phyloP scores from a whole-genome alignment of 139 green algal species.

The Spirogloea muscicola region DNA sequence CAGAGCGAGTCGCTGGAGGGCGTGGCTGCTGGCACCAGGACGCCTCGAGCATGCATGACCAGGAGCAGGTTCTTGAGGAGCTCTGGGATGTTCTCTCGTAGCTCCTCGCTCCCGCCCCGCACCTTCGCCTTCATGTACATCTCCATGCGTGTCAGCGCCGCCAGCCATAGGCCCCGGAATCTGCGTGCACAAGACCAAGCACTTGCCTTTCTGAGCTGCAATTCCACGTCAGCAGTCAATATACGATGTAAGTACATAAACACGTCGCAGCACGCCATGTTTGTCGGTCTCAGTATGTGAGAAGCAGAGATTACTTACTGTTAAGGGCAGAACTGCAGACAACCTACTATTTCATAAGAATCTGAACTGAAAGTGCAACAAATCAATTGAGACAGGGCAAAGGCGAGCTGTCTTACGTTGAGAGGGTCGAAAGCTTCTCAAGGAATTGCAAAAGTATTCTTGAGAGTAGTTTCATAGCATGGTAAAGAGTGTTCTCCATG shows the following conservation, averaged over 20 bases:
- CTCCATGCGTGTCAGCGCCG: conserved; percentile 38
- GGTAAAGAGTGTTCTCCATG: conserved; percentile 59
- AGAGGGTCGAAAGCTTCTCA: neutral
- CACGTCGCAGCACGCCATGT: too few species aligned
- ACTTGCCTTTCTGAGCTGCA: too few species aligned
- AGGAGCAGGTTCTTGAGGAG: conserved; percentile 93
- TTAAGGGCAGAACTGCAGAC: too few species aligned
- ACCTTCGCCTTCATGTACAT: conserved; percentile 30
- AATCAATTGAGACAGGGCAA: too few species aligned
- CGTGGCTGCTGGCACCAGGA: conserved; percentile 47
- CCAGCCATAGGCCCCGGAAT: conserved; percentile 44
- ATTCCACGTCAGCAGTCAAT: too few species aligned
- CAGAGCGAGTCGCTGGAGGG: conserved; percentile 64
- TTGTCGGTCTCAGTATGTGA: too few species aligned
- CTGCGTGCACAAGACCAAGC: too few species aligned
- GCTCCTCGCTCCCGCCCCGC: conserved; percentile 54
- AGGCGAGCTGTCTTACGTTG: too few species aligned
- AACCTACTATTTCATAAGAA: too few species aligned
- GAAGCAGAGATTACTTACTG: too few species aligned
- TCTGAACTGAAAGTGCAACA: too few species aligned
- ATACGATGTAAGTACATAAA: too few species aligned
- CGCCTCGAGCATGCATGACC: conserved; percentile 71
- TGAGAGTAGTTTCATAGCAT: conserved; percentile 59
- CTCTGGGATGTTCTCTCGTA: conserved; percentile 79
- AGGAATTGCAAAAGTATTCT: conserved; percentile 62